Percentiles rank a stretch among this genome's conserved stretches.
Conservation (phyloP, 805 yeast genomes). For the Diddensiella santjacobensis region DNA sequence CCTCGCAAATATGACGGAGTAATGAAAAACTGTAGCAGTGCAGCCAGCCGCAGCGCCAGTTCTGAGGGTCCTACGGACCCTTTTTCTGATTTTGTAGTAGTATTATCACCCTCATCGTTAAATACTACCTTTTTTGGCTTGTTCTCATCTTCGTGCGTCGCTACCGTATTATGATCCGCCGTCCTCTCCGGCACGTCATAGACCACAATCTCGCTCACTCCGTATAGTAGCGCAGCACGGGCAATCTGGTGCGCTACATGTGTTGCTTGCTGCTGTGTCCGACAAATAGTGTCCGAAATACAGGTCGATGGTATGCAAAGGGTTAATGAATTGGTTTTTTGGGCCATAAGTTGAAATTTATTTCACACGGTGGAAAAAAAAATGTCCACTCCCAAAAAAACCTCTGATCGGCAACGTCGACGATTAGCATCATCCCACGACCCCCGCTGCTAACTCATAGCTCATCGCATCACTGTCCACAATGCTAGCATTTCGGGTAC, state of each 20-base stretch:
- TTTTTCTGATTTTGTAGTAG: constrained; percentile 21
- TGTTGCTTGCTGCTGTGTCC: constrained; percentile 69
- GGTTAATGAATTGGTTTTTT: constrained; percentile 20
- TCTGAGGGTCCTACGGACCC: constrained; percentile 15
- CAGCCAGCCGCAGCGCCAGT: constrained; percentile 55
- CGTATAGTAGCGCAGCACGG: constrained; percentile 62
- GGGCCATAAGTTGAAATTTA: too few relatives aligned
- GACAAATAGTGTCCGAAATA: constrained; percentile 52
- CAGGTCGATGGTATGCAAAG: constrained; percentile 72
- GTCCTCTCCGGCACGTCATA: constrained; percentile 46
- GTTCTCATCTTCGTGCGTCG: constrained; percentile 24
- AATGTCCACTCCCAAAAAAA: neutral
- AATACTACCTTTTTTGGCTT: constrained; percentile 38
- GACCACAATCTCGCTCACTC: constrained; percentile 71
- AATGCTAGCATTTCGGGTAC: too few relatives aligned
- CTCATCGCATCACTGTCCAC: too few relatives aligned
- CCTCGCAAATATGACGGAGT: constrained; percentile 80
- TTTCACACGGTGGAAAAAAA: too few relatives aligned
- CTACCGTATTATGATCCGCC: constrained; percentile 19
- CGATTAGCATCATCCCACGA: too few relatives aligned
- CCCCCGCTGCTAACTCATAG: too few relatives aligned
- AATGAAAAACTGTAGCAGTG: constrained; percentile 71
- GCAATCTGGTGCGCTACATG: constrained; percentile 74
- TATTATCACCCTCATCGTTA: constrained; percentile 30
- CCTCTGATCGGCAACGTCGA: too few relatives aligned